Conservation (phyloP, 805 yeast genomes). For the Henningerozyma blattae region DNA sequence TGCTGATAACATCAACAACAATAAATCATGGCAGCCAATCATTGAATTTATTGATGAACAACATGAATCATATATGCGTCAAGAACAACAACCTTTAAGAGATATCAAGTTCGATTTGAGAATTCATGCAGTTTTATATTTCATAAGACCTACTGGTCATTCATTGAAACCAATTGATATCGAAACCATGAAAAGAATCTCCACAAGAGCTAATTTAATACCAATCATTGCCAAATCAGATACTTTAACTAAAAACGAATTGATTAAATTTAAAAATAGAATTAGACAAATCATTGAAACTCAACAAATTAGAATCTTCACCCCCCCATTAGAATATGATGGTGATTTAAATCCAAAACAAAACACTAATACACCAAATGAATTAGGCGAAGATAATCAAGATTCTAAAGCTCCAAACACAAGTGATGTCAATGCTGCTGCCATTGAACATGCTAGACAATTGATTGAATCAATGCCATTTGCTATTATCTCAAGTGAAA, state of each 20-base stretch:
- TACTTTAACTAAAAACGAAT: constrained; percentile 61
- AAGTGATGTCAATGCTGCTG: constrained; percentile 41
- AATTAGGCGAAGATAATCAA: not conserved
- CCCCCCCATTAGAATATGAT: constrained; percentile 59
- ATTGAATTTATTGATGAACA: constrained; percentile 86
- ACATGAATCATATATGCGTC: constrained; percentile 78
- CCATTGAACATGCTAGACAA: constrained; percentile 70
- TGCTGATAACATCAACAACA: constrained; percentile 82
- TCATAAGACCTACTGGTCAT: constrained; percentile 86
- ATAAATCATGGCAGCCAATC: constrained; percentile 76
- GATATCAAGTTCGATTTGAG: constrained; percentile 58
- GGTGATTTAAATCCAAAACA: constrained; percentile 5
- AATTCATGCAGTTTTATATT: constrained; percentile 84
- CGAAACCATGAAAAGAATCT: constrained; percentile 73
- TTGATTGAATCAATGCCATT: constrained; percentile 79
- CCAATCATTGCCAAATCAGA: constrained; percentile 89
- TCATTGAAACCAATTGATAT: constrained; percentile 79
- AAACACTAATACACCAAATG: not conserved
- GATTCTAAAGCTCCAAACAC: not conserved
- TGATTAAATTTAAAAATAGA: constrained; percentile 56
- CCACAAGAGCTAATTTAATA: constrained; percentile 71
- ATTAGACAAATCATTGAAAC: constrained; percentile 75
- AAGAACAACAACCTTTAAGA: constrained; percentile 85
- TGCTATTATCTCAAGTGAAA: constrained; percentile 71
- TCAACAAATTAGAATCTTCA: constrained; percentile 71